Conservation (phyloP, 2,329 filamentous ascomycete species). For the Sporothrix humicola region DNA sequence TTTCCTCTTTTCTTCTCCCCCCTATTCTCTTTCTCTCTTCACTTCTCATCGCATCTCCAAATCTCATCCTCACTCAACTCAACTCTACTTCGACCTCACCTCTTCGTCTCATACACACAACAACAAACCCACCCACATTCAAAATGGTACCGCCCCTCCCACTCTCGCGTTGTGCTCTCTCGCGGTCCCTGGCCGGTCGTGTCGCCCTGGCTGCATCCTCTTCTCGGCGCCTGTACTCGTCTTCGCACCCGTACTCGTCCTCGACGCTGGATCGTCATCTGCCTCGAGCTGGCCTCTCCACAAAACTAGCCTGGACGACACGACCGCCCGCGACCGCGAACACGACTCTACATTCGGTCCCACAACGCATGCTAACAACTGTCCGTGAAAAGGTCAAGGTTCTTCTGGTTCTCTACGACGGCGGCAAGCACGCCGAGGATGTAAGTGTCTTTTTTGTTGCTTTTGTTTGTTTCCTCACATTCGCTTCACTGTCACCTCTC, state of each 20-base stretch:
- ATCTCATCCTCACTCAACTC: slow-evolving; percentile 21
- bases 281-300: neutral
- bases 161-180: slow-evolving; percentile 20
- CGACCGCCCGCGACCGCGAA: slow-evolving; percentile 12
- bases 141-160: slow-evolving; percentile 34
- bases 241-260: neutral
- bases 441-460: slow-evolving; percentile 55
- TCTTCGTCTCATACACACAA: no score
- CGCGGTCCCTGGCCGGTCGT: slow-evolving; percentile 29
- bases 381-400: slow-evolving; percentile 81
- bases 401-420: slow-evolving; percentile 92
- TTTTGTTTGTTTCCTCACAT: neutral
- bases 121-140: slow-evolving; percentile 16
- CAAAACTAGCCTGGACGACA: slow-evolving; percentile 14
- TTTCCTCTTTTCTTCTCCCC: slow-evolving; percentile 1
- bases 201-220: slow-evolving; percentile 2
- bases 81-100: slow-evolving; percentile 6
- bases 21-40: neutral
- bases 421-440: slow-evolving; percentile 83
- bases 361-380: slow-evolving; percentile 60
- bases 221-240: slow-evolving; percentile 26
- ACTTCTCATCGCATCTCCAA: slow-evolving; percentile 15
- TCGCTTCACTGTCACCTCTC: neutral
- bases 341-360: neutral
- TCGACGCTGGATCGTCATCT: slow-evolving; percentile 1